Percentiles rank a stretch among this genome's conserved stretches.
Evolutionary conservation across 331 rosid genomes (phyloP).

Genomic region (Phaseolus coccineus): DNA sequence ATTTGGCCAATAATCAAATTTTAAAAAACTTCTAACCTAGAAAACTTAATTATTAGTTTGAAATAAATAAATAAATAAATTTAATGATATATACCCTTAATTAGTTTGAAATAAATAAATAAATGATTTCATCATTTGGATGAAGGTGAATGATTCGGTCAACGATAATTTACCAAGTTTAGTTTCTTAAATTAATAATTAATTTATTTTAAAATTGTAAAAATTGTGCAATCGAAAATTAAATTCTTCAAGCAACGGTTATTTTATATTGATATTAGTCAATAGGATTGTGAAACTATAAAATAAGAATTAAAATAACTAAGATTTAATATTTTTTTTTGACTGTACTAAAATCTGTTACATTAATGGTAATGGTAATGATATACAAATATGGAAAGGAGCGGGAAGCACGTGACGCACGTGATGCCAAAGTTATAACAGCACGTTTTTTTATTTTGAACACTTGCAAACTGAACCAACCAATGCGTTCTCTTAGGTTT

Average conservation of each 20-base stretch:
- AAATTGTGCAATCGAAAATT: neutral
- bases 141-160: neutral
- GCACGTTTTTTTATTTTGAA: neutral
- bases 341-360: too few relatives aligned
- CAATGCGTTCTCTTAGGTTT: neutral
- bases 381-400: neutral
- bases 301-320: neutral
- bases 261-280: neutral
- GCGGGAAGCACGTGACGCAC: conserved; percentile 44
- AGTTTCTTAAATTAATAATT: neutral
- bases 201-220: neutral
- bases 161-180: neutral
- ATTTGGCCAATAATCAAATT: too few relatives aligned
- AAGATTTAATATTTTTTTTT: neutral
- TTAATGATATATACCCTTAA: too few relatives aligned
- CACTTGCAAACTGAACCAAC: neutral
- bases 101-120: too few relatives aligned
- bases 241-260: neutral
- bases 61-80: too few relatives aligned
- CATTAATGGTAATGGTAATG: too few relatives aligned
- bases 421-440: conserved; percentile 10
- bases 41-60: too few relatives aligned
- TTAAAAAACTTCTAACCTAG: too few relatives aligned
- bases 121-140: neutral
- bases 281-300: neutral